phyloP scores from a whole-genome alignment of 768 basidiomycete genomes.

The Naganishia friedmannii region DNA sequence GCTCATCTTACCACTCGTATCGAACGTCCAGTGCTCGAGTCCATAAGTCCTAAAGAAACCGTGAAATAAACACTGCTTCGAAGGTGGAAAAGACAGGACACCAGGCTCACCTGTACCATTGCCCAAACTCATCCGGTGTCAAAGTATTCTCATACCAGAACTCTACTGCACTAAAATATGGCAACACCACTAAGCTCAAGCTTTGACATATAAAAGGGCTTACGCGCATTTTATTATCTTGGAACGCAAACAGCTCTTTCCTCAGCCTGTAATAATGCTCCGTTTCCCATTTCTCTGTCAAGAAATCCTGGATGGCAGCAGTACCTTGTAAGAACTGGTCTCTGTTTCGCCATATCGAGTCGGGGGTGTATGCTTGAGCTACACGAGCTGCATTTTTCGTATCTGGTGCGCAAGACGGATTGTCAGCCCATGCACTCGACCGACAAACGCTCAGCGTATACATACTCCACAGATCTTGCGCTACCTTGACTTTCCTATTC shows the following conservation, averaged over 20 bases:
- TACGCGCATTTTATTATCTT: conserved; percentile 57
- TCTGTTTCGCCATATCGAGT: conserved; percentile 62
- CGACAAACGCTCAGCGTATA: too few relatives aligned
- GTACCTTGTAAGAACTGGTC: conserved; percentile 57
- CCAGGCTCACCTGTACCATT: conserved; percentile 28
- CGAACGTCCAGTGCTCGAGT: conserved; percentile 61
- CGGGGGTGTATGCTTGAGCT: conserved; percentile 58
- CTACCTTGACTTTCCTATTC: conserved; percentile 58
- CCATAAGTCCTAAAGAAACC: conserved; percentile 36
- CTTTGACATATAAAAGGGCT: not conserved
- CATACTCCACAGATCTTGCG: conserved; percentile 59
- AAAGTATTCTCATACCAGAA: conserved; percentile 58
- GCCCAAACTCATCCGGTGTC: conserved; percentile 34
- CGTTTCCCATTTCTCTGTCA: conserved; percentile 59
- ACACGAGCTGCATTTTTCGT: conserved; percentile 45
- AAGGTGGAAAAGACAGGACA: not conserved
- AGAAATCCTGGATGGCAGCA: conserved; percentile 56
- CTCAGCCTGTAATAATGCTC: conserved; percentile 58
- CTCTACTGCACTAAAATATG: conserved; percentile 49
- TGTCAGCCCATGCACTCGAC: conserved; percentile 31
- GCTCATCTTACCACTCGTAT: conserved; percentile 57
- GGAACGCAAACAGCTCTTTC: conserved; percentile 61
- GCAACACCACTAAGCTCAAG: not conserved
- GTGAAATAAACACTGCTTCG: too few relatives aligned
- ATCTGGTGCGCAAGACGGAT: conserved; percentile 33